Percentiles rank a stretch among this genome's conserved stretches.
These are phyloP conservation scores for Collybia nuda DNA, from an alignment of 768 basidiomycete species.

Conservation along the genomic window DNA sequence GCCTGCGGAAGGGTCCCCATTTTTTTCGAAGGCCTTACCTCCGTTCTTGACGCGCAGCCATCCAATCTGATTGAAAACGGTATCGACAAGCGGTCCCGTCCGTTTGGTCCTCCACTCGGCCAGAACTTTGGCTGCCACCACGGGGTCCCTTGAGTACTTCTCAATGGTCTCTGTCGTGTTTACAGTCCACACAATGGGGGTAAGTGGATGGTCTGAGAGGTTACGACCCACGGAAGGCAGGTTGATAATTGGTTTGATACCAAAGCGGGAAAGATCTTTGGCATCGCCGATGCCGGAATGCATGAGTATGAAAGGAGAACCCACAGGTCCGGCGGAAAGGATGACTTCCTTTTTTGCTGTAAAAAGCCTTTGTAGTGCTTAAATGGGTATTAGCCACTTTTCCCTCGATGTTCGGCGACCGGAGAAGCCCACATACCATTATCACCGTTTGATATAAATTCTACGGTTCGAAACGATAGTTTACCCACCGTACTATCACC, in stretches of 20 bases:
- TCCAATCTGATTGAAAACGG: slow-evolving; percentile 12
- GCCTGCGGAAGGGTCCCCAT: slow-evolving; percentile 21
- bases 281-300: slow-evolving; percentile 20
- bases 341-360: slow-evolving; percentile 26
- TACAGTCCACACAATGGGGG: slow-evolving; percentile 10
- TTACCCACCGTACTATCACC: not conserved
- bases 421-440: not conserved
- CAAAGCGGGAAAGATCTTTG: slow-evolving; percentile 8
- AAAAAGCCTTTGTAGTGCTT: slow-evolving; percentile 7
- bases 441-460: not conserved
- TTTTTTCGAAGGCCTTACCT: not conserved
- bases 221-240: slow-evolving; percentile 27
- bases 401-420: not conserved
- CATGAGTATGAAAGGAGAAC: slow-evolving; percentile 21
- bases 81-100: slow-evolving; percentile 11
- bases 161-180: slow-evolving; percentile 14
- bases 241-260: slow-evolving; percentile 22
- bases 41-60: slow-evolving; percentile 16
- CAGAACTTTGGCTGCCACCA: slow-evolving; percentile 7
- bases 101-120: slow-evolving; percentile 9
- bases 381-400: not conserved
- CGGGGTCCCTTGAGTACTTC: not conserved
- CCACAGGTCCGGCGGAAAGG: slow-evolving; percentile 24
- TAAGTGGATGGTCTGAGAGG: slow-evolving; percentile 24
- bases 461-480: not conserved